Base-by-base conservation (phyloP, 352 stramenopile genomes). In the Phytophthora fragariaefolia region DNA sequence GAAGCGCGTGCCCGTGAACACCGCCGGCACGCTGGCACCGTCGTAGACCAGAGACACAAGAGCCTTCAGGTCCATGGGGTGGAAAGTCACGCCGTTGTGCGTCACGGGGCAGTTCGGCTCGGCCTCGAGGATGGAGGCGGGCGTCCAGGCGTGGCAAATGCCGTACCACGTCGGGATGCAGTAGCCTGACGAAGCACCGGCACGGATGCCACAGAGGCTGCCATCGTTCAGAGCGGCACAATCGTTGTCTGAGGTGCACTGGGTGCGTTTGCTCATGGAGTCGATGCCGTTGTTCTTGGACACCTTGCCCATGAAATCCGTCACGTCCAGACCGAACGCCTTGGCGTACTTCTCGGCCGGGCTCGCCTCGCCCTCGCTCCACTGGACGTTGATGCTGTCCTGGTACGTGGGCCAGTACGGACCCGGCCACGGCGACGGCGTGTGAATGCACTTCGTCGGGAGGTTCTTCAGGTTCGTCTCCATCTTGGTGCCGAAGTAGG, bases 391-490 rank as follows among this genome's bases (percentile, higher is more conserved):
- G 72, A 92, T 92, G 53, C 81, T 73, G 73, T 92, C 83, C 18
- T 77, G 65, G 74, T 82, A 89, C n/a, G 66, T 74, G 2, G 81
- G 74, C 79, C 81, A 92, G 78, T 90, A 92, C 62, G 74, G 79
- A 22, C 67, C 75, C 2, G 76, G 52, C 80, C 80, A 89, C 18
- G 77, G 76, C 17, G 71, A 34, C 1, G 60, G 52, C 18, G 36
- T 53, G 34, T 45, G 32, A 9, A 69, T 53, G 2, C 59, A 56
- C n/a, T 26, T 1, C 2, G 58, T 80, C 4, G 69, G 61, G 2
- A 80, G 51, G 20, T 76, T 52, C n/a, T 67, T 65, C 12, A 77
- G 23, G 0, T 13, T 71, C 43, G 54, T 68, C 38, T 73, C 72
- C 58, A 77, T 71, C 45, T 47, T 53, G n/a, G 43, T 60, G 24